Evolutionary conservation across 257 asterid species (phyloP), one percentile per base, ranked within the genome.

Genomic region (Leptodermis oblonga): DNA sequence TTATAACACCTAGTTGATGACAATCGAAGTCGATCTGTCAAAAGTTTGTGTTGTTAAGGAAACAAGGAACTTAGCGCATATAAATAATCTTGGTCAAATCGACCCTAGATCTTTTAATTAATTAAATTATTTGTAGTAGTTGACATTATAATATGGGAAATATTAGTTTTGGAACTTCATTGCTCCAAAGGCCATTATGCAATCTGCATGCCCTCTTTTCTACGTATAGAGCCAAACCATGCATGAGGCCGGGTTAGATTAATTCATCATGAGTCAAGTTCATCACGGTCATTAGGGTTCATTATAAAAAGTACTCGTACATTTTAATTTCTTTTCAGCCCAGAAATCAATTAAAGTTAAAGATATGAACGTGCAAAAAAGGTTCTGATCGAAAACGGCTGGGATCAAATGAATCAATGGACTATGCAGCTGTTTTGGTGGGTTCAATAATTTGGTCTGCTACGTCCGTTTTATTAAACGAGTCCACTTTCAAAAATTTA

Each of bases 161-260:
- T n/a, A n/a, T n/a, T n/a, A n/a, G 7, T 20, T 52, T 61, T 78
- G 76, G 67, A 69, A 73, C 67, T 73, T 73, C 82, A 55, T 41
- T 22, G 71, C 42, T 65, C 63, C 76, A 54, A 73, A 73, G 73
- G 78, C 52, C 69, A 55, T 62, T 73, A 4, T 58, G 54, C 52
- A 22, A 30, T 12, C n/a, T 54, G 56, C 39, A 34, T 34, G 67
- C 30, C 48, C 69, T 6, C 48, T 39, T 52, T 60, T 37, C 39
- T 52, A 54, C 26, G 11, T 28, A 41, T 65, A 28, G 52, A 65
- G 56, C 65, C 70, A 71, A 70, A 7, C 28, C 42, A 61, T 48
- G 28, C 39, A 46, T 45, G 68, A 46, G 42, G 23, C 66, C 28
- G 37, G 59, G 25, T 28, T 53, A 52, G 23, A 7, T 14, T 25